Conservation (phyloP, 2,329 filamentous ascomycete species). For the Exophiala calicioides region DNA sequence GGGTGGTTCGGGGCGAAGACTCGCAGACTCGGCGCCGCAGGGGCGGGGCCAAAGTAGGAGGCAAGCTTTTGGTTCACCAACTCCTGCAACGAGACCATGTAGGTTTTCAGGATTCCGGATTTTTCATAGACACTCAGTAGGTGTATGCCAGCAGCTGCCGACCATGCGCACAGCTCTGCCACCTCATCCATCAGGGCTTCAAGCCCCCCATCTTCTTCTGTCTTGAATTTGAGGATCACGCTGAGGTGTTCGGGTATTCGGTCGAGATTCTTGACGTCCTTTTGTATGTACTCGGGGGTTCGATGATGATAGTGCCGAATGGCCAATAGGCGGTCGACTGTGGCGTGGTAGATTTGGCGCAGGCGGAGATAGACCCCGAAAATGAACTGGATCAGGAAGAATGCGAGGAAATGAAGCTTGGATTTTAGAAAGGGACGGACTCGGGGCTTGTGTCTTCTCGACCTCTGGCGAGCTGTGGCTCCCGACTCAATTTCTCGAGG, state of each 20-base stretch:
- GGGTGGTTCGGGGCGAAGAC: conserved; percentile 68
- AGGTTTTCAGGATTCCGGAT: conserved; percentile 82
- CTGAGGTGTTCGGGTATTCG: conserved; percentile 83
- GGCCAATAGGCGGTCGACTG: conserved; percentile 75
- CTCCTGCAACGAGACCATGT: conserved; percentile 80
- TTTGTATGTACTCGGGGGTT: conserved; percentile 86
- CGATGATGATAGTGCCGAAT: conserved; percentile 94
- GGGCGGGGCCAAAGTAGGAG: conserved; percentile 76
- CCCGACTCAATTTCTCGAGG: neutral
- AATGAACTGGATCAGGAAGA: conserved; percentile 63
- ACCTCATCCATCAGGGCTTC: conserved; percentile 87
- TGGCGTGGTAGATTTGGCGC: conserved; percentile 75
- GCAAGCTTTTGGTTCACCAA: conserved; percentile 76
- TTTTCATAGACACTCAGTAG: conserved; percentile 89
- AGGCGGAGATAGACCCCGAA: conserved; percentile 87
- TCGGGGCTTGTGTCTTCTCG: conserved; percentile 35
- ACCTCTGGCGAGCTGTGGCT: conserved; percentile 27
- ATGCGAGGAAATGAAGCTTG: conserved; percentile 47
- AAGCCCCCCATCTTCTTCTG: conserved; percentile 70
- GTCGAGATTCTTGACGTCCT: conserved; percentile 74
- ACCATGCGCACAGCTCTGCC: conserved; percentile 91
- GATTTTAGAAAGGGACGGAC: conserved; percentile 48
- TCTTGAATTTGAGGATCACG: conserved; percentile 75
- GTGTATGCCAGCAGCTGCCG: conserved; percentile 82
- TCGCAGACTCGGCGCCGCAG: conserved; percentile 68